Evolutionary conservation across 78 protist genomes (phyloP).

Genomic region (Tieghemostelium lacteum): DNA sequence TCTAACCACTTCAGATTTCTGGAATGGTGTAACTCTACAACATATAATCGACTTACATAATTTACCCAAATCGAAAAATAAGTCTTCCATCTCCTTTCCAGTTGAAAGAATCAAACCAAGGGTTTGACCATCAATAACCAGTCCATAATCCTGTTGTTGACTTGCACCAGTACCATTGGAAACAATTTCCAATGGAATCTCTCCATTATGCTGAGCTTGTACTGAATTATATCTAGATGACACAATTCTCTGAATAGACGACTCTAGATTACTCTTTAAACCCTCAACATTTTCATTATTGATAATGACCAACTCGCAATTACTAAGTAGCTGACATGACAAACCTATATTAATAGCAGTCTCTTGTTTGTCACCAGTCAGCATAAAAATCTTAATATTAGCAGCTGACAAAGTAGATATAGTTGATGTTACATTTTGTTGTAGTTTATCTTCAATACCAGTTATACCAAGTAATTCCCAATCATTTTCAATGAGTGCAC

Average conservation of each 20-base stretch:
- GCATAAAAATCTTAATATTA: conserved; percentile 93
- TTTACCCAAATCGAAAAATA: conserved; percentile 39
- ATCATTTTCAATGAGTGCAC: conserved; percentile 83
- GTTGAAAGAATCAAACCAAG: conserved; percentile 8
- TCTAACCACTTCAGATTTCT: conserved; percentile 83
- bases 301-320: conserved; percentile 13
- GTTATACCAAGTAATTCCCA: conserved; percentile 90
- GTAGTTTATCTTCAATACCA: conserved; percentile 96
- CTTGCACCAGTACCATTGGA: not conserved
- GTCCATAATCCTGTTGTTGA: conserved; percentile 3
- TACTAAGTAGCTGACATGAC: conserved; percentile 63
- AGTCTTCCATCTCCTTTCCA: conserved; percentile 27
- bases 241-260: not conserved
- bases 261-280: not conserved
- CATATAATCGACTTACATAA: conserved; percentile 83
- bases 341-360: conserved; percentile 96
- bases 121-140: conserved; percentile 74
- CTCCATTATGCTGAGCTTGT: not conserved
- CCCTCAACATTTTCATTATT: conserved; percentile 24
- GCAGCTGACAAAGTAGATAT: conserved; percentile 82
- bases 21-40: conserved; percentile 94
- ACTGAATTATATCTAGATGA: too few relatives aligned
- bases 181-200: not conserved
- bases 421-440: conserved; percentile 91
- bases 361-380: conserved; percentile 99